Evolutionary conservation across 768 basidiomycete genomes (phyloP), one percentile per base, ranked within the genome.

Genomic region (Tricholoma matsutake): DNA sequence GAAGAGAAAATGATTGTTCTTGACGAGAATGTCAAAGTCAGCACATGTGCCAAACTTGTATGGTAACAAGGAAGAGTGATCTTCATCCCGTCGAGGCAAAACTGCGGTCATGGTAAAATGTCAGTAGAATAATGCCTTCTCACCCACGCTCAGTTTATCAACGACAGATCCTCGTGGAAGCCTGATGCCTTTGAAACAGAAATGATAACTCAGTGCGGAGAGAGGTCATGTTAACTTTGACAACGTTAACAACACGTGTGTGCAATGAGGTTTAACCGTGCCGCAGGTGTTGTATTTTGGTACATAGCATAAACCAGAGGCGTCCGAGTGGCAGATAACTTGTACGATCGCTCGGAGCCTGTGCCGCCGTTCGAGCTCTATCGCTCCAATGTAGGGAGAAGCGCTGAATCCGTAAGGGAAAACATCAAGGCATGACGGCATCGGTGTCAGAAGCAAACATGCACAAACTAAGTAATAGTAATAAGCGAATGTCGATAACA

Each of bases 1-100:
- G 77, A 89, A 92, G 66, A 92, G 81, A 73, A 90, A 91, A 34
- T 82, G 85, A 69, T 91, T 92, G 57, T 80, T 77, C 57, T 81
- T 75, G 64, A 87, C 73, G 47, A 92, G 82, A 35, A 73, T 76
- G 56, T 83, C 81, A 69, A 92, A 92, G 45, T 84, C 77, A 69
- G 81, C 73, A 64, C 87, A 83, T 45, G 82, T 69, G 45, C 85
- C 82, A 69, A 91, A 91, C 56, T 90, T 89, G 67, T 87, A 87
- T 71, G 90, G 91, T 57, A 90, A 89, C 53, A 90, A 79, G 37
- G 73, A 65, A 37, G 61, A 53, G 56, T 70, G 66, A 54, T 68
- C 68, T 62, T 67, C 55, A 61, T 69, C 68, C 57, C 61, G 61
- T 53, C 64, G 64, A 59, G 69, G 53, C 54, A 68, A 62, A 51